Conservation (phyloP, 768 basidiomycete species). For the Boletus coccyginus region DNA sequence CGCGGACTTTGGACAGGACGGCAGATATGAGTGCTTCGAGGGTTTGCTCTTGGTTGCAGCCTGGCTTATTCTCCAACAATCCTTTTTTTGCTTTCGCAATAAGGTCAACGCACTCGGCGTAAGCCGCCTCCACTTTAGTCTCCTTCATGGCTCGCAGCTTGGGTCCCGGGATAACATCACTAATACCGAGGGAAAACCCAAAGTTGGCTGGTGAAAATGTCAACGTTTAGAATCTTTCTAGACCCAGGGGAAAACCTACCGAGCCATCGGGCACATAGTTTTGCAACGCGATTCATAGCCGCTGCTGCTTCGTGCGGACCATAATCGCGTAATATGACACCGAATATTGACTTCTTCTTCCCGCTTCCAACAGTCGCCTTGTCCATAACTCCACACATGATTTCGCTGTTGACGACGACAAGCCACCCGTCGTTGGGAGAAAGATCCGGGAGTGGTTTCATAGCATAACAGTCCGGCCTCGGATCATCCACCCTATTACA, state of each 20-base stretch:
- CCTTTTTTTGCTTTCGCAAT: conserved; percentile 91
- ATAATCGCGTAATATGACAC: conserved; percentile 95
- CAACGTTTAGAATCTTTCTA: neutral
- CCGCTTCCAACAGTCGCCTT: conserved; percentile 97
- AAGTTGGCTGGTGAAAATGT: conserved; percentile 73
- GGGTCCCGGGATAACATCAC: conserved; percentile 95
- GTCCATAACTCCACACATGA: conserved; percentile 99
- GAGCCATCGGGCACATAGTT: conserved; percentile 91
- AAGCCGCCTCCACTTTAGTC: conserved; percentile 80
- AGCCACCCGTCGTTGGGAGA: conserved; percentile 98
- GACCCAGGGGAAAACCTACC: conserved; percentile 44
- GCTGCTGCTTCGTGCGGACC: conserved; percentile 91
- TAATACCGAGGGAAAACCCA: conserved; percentile 97
- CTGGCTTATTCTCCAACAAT: conserved; percentile 93
- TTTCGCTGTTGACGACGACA: conserved; percentile 95
- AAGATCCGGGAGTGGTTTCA: conserved; percentile 73
- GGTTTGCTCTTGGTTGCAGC: conserved; percentile 95
- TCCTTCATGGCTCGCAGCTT: conserved; percentile 81
- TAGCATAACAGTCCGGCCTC: conserved; percentile 58
- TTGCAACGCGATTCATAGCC: conserved; percentile 95
- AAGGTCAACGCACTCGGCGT: conserved; percentile 79
- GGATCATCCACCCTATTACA: conserved; percentile 89
- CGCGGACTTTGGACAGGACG: conserved; percentile 91
- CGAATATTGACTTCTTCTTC: conserved; percentile 99
- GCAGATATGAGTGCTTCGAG: conserved; percentile 95